Evolutionary conservation across 2,329 filamentous ascomycete species (phyloP).

Genomic region (Monosporascus sp.): DNA sequence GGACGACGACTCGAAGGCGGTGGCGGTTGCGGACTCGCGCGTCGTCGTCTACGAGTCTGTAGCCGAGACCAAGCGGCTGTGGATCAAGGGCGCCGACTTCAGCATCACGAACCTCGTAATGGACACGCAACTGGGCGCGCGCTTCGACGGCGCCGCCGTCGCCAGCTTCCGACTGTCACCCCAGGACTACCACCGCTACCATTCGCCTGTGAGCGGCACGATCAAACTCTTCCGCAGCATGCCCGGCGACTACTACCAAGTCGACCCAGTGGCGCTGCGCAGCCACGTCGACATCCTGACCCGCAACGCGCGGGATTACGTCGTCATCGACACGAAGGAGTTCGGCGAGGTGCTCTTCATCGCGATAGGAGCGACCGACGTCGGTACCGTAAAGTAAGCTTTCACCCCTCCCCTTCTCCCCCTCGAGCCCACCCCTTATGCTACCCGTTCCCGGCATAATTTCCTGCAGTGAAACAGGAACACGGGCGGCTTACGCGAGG

Average conservation of each 20-base stretch:
- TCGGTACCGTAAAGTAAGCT: slow-evolving; percentile 34
- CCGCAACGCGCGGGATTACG: slow-evolving; percentile 30
- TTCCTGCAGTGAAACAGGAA: no score
- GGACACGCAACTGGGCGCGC: slow-evolving; percentile 25
- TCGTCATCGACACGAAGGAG: slow-evolving; percentile 31
- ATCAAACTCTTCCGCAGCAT: slow-evolving; percentile 32
- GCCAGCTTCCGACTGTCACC: slow-evolving; percentile 37
- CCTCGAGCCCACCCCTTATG: neutral
- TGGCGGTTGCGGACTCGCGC: slow-evolving; percentile 31
- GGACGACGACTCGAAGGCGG: slow-evolving; percentile 22
- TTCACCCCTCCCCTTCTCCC: neutral
- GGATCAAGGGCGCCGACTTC: slow-evolving; percentile 41
- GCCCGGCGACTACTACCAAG: slow-evolving; percentile 38
- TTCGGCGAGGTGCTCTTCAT: slow-evolving; percentile 38
- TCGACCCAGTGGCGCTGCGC: slow-evolving; percentile 29
- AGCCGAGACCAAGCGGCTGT: slow-evolving; percentile 26
- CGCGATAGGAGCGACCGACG: slow-evolving; percentile 34
- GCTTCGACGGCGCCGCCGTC: slow-evolving; percentile 30
- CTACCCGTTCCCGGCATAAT: no score
- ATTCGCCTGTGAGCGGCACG: slow-evolving; percentile 35
- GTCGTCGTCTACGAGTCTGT: slow-evolving; percentile 31
- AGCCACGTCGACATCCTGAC: slow-evolving; percentile 33
- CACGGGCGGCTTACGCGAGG: no score
- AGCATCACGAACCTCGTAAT: slow-evolving; percentile 33
- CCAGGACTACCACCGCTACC: slow-evolving; percentile 42